A percentile compares a stretch with the other conserved stretches of the same genome.
Evolutionary conservation across 2,329 filamentous ascomycete genomes (phyloP).

Genomic region (Didymella pinodella): DNA sequence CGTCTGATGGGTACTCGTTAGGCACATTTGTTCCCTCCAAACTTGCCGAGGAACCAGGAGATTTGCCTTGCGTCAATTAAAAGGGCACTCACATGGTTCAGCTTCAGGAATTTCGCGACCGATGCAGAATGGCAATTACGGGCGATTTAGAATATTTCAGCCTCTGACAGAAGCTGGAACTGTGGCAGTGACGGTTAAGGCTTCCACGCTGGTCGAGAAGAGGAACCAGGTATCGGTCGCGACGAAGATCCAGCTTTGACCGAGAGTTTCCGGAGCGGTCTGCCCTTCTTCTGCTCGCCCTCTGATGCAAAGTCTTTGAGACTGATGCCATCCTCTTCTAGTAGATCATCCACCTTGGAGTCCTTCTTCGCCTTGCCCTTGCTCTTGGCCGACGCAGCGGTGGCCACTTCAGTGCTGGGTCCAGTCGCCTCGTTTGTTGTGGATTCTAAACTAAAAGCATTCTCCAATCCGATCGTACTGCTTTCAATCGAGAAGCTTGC

Average conservation of each 20-base stretch:
- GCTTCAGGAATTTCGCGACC: background rate
- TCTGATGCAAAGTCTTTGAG: conserved; percentile 4
- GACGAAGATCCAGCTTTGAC: background rate
- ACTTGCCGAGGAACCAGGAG: background rate
- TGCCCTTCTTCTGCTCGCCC: background rate
- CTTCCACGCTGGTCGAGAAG: background rate
- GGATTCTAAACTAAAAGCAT: background rate
- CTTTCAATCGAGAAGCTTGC: background rate
- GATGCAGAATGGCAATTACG: background rate
- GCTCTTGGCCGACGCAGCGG: background rate
- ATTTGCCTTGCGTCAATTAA: no score
- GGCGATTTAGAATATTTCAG: background rate
- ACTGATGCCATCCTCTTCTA: conserved; percentile 1
- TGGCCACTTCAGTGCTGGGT: background rate
- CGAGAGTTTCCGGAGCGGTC: background rate
- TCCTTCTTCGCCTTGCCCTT: conserved; percentile 9
- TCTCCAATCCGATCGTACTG: background rate
- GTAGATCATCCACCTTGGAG: conserved; percentile 2
- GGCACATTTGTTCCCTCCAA: background rate
- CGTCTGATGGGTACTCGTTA: background rate
- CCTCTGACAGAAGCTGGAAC: background rate
- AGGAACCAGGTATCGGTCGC: background rate
- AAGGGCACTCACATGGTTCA: background rate
- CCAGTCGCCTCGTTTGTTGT: background rate
- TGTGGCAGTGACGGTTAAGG: background rate